Evolutionary conservation across 116 monocot species (phyloP), one percentile per base, ranked within the genome.

Genomic region (Trichopus zeylanicus): DNA sequence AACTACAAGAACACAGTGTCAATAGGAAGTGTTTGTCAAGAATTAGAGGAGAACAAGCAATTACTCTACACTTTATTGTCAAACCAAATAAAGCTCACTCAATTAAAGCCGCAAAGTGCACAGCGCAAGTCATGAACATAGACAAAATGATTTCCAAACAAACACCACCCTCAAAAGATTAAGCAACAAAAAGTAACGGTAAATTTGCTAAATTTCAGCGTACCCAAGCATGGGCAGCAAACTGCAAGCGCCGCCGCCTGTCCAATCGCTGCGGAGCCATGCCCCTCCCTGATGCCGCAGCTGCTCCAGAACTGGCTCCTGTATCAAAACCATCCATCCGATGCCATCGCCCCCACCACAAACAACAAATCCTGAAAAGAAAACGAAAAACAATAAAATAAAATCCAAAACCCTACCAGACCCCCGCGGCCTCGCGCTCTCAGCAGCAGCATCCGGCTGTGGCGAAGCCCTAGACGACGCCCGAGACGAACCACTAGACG

Each of bases 161-260:
- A 49, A 6, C 22, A 2, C 19, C 49, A n/a, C n/a, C n/a, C n/a
- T n/a, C n/a, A n/a, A n/a, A n/a, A n/a, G n/a, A n/a, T n/a, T n/a
- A n/a, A n/a, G n/a, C n/a, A n/a, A n/a, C n/a, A n/a, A n/a, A n/a
- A n/a, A n/a, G n/a, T n/a, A n/a, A n/a, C n/a, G n/a, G n/a, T n/a
- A n/a, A n/a, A n/a, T n/a, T n/a, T n/a, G 9, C 22, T 21, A 24
- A 21, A 24, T 49, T 49, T 20, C 49, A 53, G 8, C 48, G 51
- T 85, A 89, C 89, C 89, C 81, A 85, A 46, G 81, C 76, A 73
- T 75, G 75, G 51, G 76, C 63, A 69, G 81, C 67, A 59, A 89
- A 81, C 51, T 89, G 81, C 48, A 85, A 79, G 37, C 78, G 58
- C 28, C 56, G 75, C n/a, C n/a, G n/a, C 30, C 64, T 26, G 68